Conservation (phyloP, 768 basidiomycete species). For the Lentinula guzmanii region DNA sequence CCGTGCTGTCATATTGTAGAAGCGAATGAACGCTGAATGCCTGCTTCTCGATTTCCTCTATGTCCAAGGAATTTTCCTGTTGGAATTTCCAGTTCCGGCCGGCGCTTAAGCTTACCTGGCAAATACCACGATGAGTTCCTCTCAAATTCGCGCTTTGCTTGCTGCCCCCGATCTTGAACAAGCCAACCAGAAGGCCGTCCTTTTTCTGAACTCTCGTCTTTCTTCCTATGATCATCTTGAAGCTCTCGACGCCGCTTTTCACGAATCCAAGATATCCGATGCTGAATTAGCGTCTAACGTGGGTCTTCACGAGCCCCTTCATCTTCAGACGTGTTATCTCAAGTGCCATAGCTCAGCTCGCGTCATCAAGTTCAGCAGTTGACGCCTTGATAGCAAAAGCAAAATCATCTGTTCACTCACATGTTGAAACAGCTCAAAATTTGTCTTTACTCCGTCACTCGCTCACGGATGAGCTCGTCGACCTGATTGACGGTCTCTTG, state of each 20-base stretch:
- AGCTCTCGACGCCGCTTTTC: constrained; percentile 36
- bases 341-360: constrained; percentile 50
- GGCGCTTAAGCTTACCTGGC: not conserved
- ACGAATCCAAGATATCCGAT: constrained; percentile 31
- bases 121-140: not conserved
- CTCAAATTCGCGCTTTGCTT: not conserved
- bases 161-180: not conserved
- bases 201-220: constrained; percentile 39
- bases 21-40: no score
- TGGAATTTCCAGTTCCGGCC: no score
- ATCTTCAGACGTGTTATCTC: constrained; percentile 21
- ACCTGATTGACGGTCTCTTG: constrained; percentile 58
- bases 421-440: constrained; percentile 63
- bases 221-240: constrained; percentile 45
- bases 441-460: constrained; percentile 73
- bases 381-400: constrained; percentile 43
- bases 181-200: not conserved
- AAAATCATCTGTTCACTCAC: constrained; percentile 36
- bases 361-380: constrained; percentile 42
- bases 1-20: no score
- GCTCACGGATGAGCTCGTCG: constrained; percentile 70
- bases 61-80: no score
- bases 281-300: constrained; percentile 40
- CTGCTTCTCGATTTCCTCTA: no score
- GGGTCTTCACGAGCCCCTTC: constrained; percentile 20